phyloP scores from a whole-genome alignment of 2,329 filamentous ascomycete species.

The Penicillium sp. region DNA sequence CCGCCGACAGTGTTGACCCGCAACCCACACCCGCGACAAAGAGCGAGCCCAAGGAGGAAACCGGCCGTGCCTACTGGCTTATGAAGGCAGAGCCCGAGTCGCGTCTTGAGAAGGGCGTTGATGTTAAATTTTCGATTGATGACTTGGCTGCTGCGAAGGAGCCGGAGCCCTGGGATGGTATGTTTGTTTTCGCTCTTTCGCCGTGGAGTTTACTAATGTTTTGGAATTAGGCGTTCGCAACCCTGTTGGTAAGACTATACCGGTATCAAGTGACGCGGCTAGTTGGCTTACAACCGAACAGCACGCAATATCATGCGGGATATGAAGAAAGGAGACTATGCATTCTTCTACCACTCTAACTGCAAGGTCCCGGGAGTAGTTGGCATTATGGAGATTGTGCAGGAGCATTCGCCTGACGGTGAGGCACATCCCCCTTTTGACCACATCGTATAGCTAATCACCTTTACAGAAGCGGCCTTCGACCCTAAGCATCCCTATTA shows the following conservation, averaged over 20 bases:
- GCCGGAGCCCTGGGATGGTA: constrained; percentile 91
- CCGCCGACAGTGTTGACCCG: constrained; percentile 11
- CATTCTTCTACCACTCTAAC: constrained; percentile 97
- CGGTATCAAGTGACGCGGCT: background rate
- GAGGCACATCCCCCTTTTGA: constrained; percentile 37
- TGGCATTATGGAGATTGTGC: constrained; percentile 84
- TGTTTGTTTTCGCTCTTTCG: constrained; percentile 31
- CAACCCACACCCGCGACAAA: constrained; percentile 7
- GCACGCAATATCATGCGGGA: constrained; percentile 85
- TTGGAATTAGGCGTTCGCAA: constrained; percentile 45
- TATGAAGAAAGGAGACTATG: constrained; percentile 88
- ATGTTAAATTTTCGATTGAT: constrained; percentile 93
- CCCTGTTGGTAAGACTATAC: constrained; percentile 35
- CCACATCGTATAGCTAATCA: background rate
- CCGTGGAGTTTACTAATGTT: constrained; percentile 1
- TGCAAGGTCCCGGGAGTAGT: constrained; percentile 86
- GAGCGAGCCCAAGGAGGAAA: constrained; percentile 16
- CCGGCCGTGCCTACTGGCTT: constrained; percentile 64
- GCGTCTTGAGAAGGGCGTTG: constrained; percentile 78
- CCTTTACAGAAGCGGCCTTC: constrained; percentile 61
- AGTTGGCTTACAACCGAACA: constrained; percentile 25
- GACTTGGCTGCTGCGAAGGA: constrained; percentile 70
- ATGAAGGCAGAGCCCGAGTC: constrained; percentile 88
- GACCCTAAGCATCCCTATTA: constrained; percentile 75
- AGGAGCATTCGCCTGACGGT: constrained; percentile 79